Evolutionary conservation across 495 filamentous ascomycete species (phyloP), one percentile per base, ranked within the genome.

Genomic region (Aspergillus sclerotioniger): DNA sequence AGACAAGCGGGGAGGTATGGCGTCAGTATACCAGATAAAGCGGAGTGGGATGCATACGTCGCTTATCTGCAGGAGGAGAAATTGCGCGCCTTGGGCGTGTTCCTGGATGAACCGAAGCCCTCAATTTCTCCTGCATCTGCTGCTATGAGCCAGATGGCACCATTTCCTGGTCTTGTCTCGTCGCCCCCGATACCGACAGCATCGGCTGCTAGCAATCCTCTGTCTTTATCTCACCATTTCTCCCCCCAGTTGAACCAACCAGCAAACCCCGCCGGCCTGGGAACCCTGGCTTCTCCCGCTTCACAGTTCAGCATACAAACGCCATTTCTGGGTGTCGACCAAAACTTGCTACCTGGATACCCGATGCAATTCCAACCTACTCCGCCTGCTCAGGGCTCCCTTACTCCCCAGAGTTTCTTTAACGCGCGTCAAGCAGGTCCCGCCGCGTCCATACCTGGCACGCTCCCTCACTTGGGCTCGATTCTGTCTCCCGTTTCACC

Each of bases 51-150:
- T 66, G 74, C 81, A 15, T 96, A 98, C 72, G 89, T 93, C 31
- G 78, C 87, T 48, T 81, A 83, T 51, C 70, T 97, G 52, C 86
- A 87, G 64, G 94, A 98, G 71, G 89, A 92, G 58, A 98, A 96
- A 73, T 79, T 98, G 41, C 85, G 90, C 33, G 91, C 92, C 50
- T 80, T 98, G 46, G 94, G 94, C 45, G 94, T 97, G 2, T 88
- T 81, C 16, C 79, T 88, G 53, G 88, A 90, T 9, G 88, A 92
- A 25, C 78, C 83, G 15, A 70, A 70, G 39, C 80, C 82, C 12
- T 78, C 90, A 9, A 87, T 90, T 64, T 94, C 91, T 13, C 91
- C 91, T 33, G 87, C 86, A 28, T 81, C 87, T 1, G 85, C 80
- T 20, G 81, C 80, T 19, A 86, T 85, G 60, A 87, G 82, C 62